phyloP scores from a whole-genome alignment of 768 basidiomycete genomes.

The Podaxis pistillaris region DNA sequence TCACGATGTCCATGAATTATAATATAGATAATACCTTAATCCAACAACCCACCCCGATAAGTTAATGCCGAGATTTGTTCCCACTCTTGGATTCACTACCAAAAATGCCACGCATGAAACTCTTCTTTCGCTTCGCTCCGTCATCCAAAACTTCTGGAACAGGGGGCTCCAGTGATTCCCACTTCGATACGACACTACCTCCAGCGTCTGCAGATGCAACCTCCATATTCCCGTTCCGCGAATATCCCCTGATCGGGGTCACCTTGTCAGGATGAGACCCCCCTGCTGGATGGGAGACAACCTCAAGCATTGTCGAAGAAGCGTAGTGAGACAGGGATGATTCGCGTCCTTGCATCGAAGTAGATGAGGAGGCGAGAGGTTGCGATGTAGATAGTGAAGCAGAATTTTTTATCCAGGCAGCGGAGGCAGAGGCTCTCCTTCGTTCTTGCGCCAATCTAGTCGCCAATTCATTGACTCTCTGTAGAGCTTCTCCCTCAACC shows the following conservation, averaged over 20 bases:
- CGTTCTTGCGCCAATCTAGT: slow-evolving; percentile 29
- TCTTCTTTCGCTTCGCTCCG: slow-evolving; percentile 37
- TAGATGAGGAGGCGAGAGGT: background rate
- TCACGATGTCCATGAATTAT: slow-evolving; percentile 11
- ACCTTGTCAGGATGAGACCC: background rate
- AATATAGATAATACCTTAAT: slow-evolving; percentile 25
- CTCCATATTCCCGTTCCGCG: background rate
- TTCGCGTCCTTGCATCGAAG: background rate
- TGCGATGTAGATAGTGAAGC: background rate
- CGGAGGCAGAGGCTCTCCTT: slow-evolving; percentile 20
- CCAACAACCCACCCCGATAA: slow-evolving; percentile 5
- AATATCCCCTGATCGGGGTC: background rate
- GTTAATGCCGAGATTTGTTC: slow-evolving; percentile 7
- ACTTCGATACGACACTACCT: slow-evolving; percentile 10
- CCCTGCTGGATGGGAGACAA: background rate
- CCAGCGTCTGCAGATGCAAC: background rate
- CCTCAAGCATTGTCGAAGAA: background rate
- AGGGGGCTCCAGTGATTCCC: slow-evolving; percentile 18
- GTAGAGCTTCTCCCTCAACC: slow-evolving; percentile 67
- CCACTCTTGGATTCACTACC: slow-evolving; percentile 28
- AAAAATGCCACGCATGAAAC: slow-evolving; percentile 43
- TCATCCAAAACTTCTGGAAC: slow-evolving; percentile 34
- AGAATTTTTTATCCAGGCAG: slow-evolving; percentile 5
- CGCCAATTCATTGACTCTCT: slow-evolving; percentile 63
- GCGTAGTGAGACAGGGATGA: background rate